phyloP scores from a whole-genome alignment of 2,329 filamentous ascomycete genomes.

The Fusarium musae region DNA sequence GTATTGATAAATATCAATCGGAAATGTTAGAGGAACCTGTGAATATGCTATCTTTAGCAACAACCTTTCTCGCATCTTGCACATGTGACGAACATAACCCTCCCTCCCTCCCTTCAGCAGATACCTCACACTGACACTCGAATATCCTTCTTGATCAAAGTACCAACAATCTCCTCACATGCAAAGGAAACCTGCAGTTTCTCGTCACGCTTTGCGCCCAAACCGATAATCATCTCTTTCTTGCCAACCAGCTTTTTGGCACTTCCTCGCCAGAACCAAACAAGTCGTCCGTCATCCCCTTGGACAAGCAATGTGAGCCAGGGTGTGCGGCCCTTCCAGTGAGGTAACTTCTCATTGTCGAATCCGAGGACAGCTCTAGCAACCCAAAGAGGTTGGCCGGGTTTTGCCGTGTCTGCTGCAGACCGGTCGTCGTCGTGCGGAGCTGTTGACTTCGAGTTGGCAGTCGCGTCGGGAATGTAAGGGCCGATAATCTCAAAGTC shows the following conservation, averaged over 20 bases:
- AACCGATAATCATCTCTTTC: constrained; percentile 65
- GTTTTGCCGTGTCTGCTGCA: not conserved
- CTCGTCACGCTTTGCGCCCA: constrained; percentile 63
- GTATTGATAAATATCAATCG: not conserved
- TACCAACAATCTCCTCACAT: constrained; percentile 85
- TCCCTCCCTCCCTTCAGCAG: not conserved
- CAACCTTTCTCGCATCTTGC: not conserved
- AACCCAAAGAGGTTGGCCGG: constrained; percentile 43
- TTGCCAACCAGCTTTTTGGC: constrained; percentile 72
- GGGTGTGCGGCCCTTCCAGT: constrained; percentile 72
- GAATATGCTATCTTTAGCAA: not conserved
- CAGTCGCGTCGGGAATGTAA: not conserved
- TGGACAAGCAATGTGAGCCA: constrained; percentile 80
- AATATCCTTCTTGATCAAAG: constrained; percentile 51
- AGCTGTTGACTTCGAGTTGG: not conserved
- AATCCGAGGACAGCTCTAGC: constrained; percentile 77
- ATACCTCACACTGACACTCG: constrained; percentile 16
- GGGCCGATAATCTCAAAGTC: constrained; percentile 49
- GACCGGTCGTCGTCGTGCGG: not conserved
- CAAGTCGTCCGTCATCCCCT: constrained; percentile 60
- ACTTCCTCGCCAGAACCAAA: constrained; percentile 75
- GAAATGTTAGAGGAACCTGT: not conserved
- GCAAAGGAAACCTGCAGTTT: constrained; percentile 76
- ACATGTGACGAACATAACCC: not conserved
- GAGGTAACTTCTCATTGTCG: constrained; percentile 69